phyloP scores from a whole-genome alignment of 2,329 filamentous ascomycete species.

The Fusarium annulatum region DNA sequence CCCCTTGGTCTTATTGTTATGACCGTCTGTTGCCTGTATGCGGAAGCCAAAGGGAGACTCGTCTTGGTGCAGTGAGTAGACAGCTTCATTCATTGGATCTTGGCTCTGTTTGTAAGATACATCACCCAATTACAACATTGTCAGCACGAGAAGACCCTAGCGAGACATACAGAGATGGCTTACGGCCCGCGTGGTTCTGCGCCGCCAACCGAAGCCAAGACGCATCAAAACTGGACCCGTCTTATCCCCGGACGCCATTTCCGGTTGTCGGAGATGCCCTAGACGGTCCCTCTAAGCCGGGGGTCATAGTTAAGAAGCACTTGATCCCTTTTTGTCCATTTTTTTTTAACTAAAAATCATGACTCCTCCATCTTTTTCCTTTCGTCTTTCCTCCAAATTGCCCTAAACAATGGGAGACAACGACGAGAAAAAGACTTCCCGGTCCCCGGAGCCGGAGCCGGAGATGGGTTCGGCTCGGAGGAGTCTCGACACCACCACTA shows the following conservation, averaged over 20 bases:
- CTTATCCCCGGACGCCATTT: slow-evolving; percentile 39
- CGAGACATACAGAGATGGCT: slow-evolving; percentile 2
- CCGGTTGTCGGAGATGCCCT: slow-evolving; percentile 29
- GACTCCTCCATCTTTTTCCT: slow-evolving; percentile 14
- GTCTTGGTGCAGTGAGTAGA: too few relatives aligned
- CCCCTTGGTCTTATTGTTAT: background rate
- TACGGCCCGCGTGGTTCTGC: slow-evolving; percentile 15
- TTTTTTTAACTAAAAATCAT: slow-evolving; percentile 18
- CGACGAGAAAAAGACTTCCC: slow-evolving; percentile 35
- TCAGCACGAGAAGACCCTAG: background rate
- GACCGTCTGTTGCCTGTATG: background rate
- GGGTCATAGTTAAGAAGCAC: slow-evolving; percentile 29
- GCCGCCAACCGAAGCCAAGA: slow-evolving; percentile 35
- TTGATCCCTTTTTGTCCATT: slow-evolving; percentile 13
- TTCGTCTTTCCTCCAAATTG: slow-evolving; percentile 1
- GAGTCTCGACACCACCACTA: slow-evolving; percentile 36
- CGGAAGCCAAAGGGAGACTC: slow-evolving; percentile 20
- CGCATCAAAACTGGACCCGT: slow-evolving; percentile 21
- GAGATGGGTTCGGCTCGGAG: slow-evolving; percentile 16
- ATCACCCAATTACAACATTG: background rate
- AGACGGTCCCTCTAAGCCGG: slow-evolving; percentile 15
- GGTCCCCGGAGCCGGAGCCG: slow-evolving; percentile 17
- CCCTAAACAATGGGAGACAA: slow-evolving; percentile 15
- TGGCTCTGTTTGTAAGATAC: background rate
- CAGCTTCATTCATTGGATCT: background rate